Percentiles rank a stretch among this genome's conserved stretches.
Conservation (phyloP, 2,329 filamentous ascomycete species). For the Dothidotthia symphoricarpi region DNA sequence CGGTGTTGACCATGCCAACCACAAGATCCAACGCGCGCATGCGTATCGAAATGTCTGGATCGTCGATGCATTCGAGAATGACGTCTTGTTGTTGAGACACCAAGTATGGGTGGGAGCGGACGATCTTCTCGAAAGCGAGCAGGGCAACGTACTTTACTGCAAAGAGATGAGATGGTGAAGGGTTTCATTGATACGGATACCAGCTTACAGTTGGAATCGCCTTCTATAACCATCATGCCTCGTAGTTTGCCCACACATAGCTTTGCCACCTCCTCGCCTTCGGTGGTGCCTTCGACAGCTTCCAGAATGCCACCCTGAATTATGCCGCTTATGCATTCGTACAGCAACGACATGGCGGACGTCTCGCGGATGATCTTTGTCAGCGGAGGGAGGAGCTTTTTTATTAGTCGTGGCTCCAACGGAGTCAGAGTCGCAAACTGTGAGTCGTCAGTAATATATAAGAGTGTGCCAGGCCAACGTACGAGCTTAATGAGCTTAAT, state of each 20-base stretch:
- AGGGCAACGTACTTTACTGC: constrained; percentile 95
- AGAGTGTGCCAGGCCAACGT: constrained; percentile 29
- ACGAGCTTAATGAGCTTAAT: constrained; percentile 98
- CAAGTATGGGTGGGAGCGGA: constrained; percentile 79
- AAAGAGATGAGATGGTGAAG: constrained; percentile 13
- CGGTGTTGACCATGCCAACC: constrained; percentile 86
- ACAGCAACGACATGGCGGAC: constrained; percentile 94
- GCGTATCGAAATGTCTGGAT: constrained; percentile 91
- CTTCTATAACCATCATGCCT: constrained; percentile 90
- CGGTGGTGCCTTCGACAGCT: constrained; percentile 72
- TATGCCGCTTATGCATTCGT: constrained; percentile 98
- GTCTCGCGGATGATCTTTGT: constrained; percentile 93
- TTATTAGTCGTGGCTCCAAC: constrained; percentile 83
- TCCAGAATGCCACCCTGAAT: constrained; percentile 94
- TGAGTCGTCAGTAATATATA: constrained; percentile 13
- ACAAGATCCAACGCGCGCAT: constrained; percentile 89
- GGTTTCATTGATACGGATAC: constrained; percentile 11
- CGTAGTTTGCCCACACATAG: constrained; percentile 90
- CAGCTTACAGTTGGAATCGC: constrained; percentile 81
- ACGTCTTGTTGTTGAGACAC: constrained; percentile 94
- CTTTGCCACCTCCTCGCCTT: constrained; percentile 86
- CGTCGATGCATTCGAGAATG: constrained; percentile 93
- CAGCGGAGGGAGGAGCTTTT: constrained; percentile 85
- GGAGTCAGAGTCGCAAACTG: constrained; percentile 94
- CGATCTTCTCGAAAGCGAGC: constrained; percentile 93